Conservation (phyloP, 1,139 yeast genomes). For the Diutina sp. region DNA sequence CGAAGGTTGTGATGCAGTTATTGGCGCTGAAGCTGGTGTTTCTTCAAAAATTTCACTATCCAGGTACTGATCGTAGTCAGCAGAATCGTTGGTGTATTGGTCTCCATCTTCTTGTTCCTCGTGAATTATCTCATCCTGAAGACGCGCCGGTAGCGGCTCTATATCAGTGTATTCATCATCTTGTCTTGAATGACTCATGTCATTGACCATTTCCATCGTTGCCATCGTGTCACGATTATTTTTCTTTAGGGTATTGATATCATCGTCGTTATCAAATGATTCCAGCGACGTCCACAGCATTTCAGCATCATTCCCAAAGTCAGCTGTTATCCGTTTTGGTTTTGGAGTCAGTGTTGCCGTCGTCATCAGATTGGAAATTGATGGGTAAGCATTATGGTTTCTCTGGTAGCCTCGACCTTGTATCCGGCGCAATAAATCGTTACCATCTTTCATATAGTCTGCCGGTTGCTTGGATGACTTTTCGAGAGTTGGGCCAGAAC, state of each 20-base stretch:
- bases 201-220: background rate
- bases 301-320: background rate
- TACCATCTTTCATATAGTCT: background rate
- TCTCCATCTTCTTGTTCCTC: background rate
- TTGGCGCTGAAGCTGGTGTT: background rate
- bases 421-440: background rate
- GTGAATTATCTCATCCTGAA: background rate
- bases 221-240: background rate
- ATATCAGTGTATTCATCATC: background rate
- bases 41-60: background rate
- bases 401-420: background rate
- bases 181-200: background rate
- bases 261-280: background rate
- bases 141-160: background rate
- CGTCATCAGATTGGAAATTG: background rate
- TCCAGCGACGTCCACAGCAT: background rate
- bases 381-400: background rate
- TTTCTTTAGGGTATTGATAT: background rate
- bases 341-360: background rate
- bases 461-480: background rate
- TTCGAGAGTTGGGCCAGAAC: background rate
- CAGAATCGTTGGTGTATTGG: background rate
- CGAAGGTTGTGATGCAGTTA: background rate
- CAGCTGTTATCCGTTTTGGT: background rate
- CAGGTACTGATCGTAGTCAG: background rate